phyloP scores from a whole-genome alignment of 2,329 filamentous ascomycete genomes.

The Passalora sequoiae region DNA sequence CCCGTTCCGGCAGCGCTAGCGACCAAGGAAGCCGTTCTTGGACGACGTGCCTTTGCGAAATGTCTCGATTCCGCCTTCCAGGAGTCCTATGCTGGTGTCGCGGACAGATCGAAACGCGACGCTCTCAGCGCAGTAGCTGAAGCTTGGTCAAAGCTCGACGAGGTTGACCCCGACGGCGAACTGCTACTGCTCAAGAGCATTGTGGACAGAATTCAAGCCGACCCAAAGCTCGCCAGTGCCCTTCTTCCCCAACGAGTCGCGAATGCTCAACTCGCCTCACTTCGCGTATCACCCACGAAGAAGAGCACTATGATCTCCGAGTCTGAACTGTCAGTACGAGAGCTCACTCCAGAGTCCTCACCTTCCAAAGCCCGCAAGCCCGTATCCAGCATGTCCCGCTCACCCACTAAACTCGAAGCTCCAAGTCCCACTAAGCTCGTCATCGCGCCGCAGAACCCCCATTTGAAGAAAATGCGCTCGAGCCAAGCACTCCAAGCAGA shows the following conservation, averaged over 20 bases:
- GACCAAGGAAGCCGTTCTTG: constrained; percentile 75
- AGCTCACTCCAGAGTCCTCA: constrained; percentile 26
- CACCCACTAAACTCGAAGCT: constrained; percentile 23
- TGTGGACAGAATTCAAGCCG: constrained; percentile 65
- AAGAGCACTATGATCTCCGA: constrained; percentile 19
- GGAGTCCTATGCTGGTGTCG: constrained; percentile 78
- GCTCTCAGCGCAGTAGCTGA: constrained; percentile 77
- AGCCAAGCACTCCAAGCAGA: constrained; percentile 38
- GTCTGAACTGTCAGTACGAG: constrained; percentile 17
- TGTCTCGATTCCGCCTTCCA: constrained; percentile 77
- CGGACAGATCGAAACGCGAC: constrained; percentile 62
- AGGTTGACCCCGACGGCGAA: constrained; percentile 82
- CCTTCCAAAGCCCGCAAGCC: constrained; percentile 22
- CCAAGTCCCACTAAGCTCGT: constrained; percentile 58
- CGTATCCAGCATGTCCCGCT: constrained; percentile 11
- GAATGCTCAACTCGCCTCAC: constrained; percentile 33
- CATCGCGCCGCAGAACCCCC: constrained; percentile 75
- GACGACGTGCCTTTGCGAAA: constrained; percentile 73
- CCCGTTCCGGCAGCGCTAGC: constrained; percentile 29
- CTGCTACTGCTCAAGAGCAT: constrained; percentile 78
- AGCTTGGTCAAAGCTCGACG: constrained; percentile 78
- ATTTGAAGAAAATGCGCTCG: constrained; percentile 68
- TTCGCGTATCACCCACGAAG: constrained; percentile 29
- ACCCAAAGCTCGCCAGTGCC: constrained; percentile 56
- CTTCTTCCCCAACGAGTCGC: constrained; percentile 37